Evolutionary conservation across 2,329 filamentous ascomycete species (phyloP), one percentile per base, ranked within the genome.

Genomic region (Aspergillus novofumigatus): DNA sequence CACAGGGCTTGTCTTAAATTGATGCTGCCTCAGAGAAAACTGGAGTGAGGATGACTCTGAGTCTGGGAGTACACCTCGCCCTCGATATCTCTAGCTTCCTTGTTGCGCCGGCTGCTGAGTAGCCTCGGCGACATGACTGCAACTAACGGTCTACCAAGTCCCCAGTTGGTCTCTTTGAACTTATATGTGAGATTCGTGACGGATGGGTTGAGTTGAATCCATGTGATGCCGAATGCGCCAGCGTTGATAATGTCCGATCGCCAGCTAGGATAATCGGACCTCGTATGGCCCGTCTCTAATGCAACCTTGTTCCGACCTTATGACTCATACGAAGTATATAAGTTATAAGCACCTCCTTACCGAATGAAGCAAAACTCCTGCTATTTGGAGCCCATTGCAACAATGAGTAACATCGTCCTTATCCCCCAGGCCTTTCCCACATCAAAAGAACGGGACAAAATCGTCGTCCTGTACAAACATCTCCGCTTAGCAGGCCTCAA

Each of bases 401-500:
- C 14, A 17, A 38, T 38, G 32, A 41, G 9, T n/a, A 52, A 52
- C 28, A 26, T 55, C 28, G 29, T 17, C 4, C 26, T n/a, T 25
- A n/a, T 55, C 3, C 54, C 54, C 7, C 25, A 25, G n/a, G 5
- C 10, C 0, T 38, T 38, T 38, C 21, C 11, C 3, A 14, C 41
- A 48, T 4, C 26, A n/a, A 20, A 48, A 1, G 49, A 28, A 1
- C 41, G 52, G n/a, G 49, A 55, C 20, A 20, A 29, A 14, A 42
- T 58, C n/a, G 26, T 58, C 25, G 25, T 41, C 20, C 49, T 41
- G 14, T 54, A 54, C 42, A 52, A 41, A 21, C 11, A 21, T 6
- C 42, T 58, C 21, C 52, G 56, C 6, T n/a, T 58, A 11, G 28
- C 17, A 11, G 56, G 52, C 5, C 52, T 58, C 7, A 41, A 58